Conservation (phyloP, 2,329 filamentous ascomycete species). For the Ophiostoma populinum region DNA sequence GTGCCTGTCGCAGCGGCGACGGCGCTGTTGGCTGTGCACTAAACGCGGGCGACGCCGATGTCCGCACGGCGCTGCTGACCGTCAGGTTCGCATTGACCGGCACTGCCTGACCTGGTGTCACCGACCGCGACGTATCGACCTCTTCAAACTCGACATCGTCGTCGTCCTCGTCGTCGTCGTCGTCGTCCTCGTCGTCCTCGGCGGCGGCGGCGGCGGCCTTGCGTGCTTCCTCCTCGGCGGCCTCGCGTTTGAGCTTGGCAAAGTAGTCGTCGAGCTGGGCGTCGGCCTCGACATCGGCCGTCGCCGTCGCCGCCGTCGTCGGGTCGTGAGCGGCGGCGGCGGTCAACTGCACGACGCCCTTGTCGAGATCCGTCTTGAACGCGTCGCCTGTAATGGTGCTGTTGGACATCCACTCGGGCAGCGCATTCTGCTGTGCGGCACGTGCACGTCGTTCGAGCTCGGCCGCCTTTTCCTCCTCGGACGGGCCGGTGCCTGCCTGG, state of each 20-base stretch:
- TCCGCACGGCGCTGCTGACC: slow-evolving; percentile 7
- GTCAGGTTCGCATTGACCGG: neutral
- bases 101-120: slow-evolving; percentile 16
- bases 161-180: slow-evolving; percentile 25
- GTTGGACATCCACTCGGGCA: slow-evolving; percentile 55
- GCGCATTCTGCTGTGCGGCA: slow-evolving; percentile 48
- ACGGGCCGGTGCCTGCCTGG: slow-evolving; percentile 45
- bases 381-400: slow-evolving; percentile 50
- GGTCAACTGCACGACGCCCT: slow-evolving; percentile 14
- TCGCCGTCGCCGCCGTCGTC: slow-evolving; percentile 17
- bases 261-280: slow-evolving; percentile 51
- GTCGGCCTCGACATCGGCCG: slow-evolving; percentile 31
- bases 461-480: slow-evolving; percentile 47
- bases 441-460: slow-evolving; percentile 49
- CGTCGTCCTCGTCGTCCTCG: slow-evolving; percentile 24
- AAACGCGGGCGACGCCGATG: slow-evolving; percentile 1
- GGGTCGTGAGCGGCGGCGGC: slow-evolving; percentile 31
- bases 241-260: slow-evolving; percentile 45
- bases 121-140: slow-evolving; percentile 19
- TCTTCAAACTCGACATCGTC: slow-evolving; percentile 32
- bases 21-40: slow-evolving; percentile 7
- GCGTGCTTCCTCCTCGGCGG: slow-evolving; percentile 29
- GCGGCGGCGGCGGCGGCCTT: slow-evolving; percentile 29
- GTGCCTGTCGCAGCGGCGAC: slow-evolving; percentile 15
- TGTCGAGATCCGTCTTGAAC: slow-evolving; percentile 26